Conservation (phyloP, 768 basidiomycete species). For the Erythrobasidium yunnanense region DNA sequence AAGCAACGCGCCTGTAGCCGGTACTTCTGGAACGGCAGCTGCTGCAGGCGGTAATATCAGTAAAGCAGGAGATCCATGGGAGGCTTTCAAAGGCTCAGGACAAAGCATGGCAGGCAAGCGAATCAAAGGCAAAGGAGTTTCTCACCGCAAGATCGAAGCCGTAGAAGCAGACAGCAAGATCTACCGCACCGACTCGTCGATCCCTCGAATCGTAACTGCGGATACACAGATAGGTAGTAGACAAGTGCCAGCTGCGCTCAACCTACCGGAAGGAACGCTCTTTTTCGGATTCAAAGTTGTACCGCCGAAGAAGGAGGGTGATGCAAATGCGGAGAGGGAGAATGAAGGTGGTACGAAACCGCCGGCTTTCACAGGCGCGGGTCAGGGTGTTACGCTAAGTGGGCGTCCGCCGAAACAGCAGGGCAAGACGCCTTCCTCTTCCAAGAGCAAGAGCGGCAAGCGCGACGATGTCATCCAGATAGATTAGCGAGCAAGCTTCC, state of each 20-base stretch:
- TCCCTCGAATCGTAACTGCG: conserved; percentile 62
- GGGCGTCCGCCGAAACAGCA: conserved; percentile 14
- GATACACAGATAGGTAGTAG: conserved; percentile 59
- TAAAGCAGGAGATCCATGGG: conserved; percentile 40
- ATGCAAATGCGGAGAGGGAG: conserved; percentile 33
- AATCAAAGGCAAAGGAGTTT: conserved; percentile 90
- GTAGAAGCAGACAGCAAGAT: conserved; percentile 76
- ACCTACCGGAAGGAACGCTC: conserved; percentile 80
- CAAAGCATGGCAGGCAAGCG: conserved; percentile 79
- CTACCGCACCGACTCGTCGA: conserved; percentile 66
- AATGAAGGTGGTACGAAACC: conserved; percentile 42
- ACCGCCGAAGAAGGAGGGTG: conserved; percentile 39
- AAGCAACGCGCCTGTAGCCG: no score
- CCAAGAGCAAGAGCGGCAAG: neutral
- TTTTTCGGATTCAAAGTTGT: conserved; percentile 90
- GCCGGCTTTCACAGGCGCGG: conserved; percentile 36
- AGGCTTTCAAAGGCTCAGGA: conserved; percentile 91
- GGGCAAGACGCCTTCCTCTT: neutral
- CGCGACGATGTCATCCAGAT: conserved; percentile 4
- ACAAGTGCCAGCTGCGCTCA: conserved; percentile 78
- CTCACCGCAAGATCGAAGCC: conserved; percentile 67
- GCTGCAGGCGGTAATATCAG: conserved; percentile 14
- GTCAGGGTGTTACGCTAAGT: conserved; percentile 28
- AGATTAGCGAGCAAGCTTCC: neutral
- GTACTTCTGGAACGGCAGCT: neutral